A percentile compares a stretch with the other conserved stretches of the same genome.
phyloP scores from a whole-genome alignment of 129 eudicot genomes.

The Sambucus nigra region DNA sequence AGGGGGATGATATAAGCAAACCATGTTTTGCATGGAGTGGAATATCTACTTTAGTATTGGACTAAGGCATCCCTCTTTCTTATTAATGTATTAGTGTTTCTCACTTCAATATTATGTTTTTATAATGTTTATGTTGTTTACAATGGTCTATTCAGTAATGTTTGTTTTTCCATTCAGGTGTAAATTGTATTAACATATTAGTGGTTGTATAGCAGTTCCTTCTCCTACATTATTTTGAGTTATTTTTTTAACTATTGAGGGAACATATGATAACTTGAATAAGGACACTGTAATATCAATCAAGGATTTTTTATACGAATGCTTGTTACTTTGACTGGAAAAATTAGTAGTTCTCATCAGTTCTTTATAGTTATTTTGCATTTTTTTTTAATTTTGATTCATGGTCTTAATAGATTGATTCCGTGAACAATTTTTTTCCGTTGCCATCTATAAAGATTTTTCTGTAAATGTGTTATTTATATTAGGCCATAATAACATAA shows the following conservation, averaged over 20 bases:
- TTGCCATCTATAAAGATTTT: too few relatives aligned
- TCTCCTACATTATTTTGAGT: neutral
- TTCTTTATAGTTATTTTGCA: neutral
- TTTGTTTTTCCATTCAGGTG: neutral
- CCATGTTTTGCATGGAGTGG: too few relatives aligned
- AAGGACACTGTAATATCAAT: too few relatives aligned
- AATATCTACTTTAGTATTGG: too few relatives aligned
- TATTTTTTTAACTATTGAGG: neutral
- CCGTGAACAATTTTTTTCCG: too few relatives aligned
- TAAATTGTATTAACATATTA: neutral
- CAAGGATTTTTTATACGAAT: too few relatives aligned
- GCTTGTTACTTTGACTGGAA: neutral
- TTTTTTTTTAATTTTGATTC: neutral
- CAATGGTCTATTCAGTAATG: neutral
- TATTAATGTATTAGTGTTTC: neutral
- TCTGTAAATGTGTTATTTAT: neutral
- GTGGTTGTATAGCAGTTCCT: neutral
- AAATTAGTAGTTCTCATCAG: neutral
- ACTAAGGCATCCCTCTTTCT: too few relatives aligned
- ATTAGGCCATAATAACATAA: too few relatives aligned
- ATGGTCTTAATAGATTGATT: neutral
- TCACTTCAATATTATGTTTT: too few relatives aligned
- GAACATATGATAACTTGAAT: neutral
- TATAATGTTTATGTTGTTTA: too few relatives aligned
- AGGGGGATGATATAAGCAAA: too few relatives aligned